Conservation (phyloP, 352 stramenopile genomes). For the Saprolegnia diclina region DNA sequence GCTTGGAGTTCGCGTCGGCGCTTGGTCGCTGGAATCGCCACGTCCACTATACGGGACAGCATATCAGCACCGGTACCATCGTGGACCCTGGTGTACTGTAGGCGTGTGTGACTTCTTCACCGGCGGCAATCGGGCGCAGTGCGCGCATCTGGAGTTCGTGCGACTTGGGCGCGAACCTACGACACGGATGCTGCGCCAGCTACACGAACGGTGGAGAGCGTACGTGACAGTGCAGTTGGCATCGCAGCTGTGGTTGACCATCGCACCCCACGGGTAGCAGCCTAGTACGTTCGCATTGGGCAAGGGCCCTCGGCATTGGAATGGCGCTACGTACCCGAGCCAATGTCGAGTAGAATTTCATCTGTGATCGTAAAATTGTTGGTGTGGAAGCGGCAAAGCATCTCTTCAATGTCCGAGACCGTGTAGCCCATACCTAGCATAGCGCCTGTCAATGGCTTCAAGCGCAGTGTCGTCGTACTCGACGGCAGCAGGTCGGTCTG, state of each 20-base stretch:
- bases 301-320: neutral
- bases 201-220: constrained; percentile 14
- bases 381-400: constrained; percentile 66
- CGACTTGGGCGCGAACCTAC: constrained; percentile 41
- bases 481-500: constrained; percentile 38
- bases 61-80: constrained; percentile 2
- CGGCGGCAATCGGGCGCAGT: constrained; percentile 40
- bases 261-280: constrained; percentile 58
- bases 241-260: constrained; percentile 74
- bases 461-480: constrained; percentile 39
- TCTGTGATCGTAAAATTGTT: constrained; percentile 81
- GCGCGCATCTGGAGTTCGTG: constrained; percentile 50
- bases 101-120: constrained; percentile 55
- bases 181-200: neutral
- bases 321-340: constrained; percentile 31
- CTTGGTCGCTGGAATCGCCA: constrained; percentile 42
- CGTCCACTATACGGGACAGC: constrained; percentile 50
- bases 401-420: constrained; percentile 42
- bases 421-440: constrained; percentile 9
- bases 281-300: neutral
- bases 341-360: constrained; percentile 48
- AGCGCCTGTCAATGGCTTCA: neutral
- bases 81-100: constrained; percentile 39
- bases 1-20: constrained; percentile 39
- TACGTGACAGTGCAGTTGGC: constrained; percentile 66